These are phyloP conservation scores for Babesia microti DNA, from an alignment of 169 alveolate genomes.

Conservation along the genomic window DNA sequence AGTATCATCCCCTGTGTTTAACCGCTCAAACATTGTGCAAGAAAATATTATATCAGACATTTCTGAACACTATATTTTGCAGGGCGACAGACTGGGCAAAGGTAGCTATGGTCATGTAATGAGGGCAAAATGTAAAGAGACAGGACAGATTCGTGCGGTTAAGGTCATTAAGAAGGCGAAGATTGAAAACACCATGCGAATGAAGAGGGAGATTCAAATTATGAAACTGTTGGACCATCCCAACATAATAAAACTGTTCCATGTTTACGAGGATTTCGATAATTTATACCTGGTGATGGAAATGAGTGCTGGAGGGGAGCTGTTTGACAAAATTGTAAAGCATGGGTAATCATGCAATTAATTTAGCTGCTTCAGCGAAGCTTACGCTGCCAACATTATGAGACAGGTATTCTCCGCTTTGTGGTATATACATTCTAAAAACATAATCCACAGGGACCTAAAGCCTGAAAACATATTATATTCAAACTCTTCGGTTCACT, in stretches of 20 bases:
- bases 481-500: constrained; percentile 66
- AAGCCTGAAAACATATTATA: constrained; percentile 92
- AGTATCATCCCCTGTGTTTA: constrained; percentile 41
- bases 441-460: constrained; percentile 88
- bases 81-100: constrained; percentile 67
- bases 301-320: constrained; percentile 89
- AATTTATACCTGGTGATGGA: constrained; percentile 83
- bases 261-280: constrained; percentile 80
- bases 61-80: constrained; percentile 67
- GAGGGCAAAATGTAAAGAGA: constrained; percentile 70
- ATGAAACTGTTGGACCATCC: constrained; percentile 84
- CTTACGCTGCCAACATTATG: constrained; percentile 80
- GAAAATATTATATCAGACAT: constrained; percentile 54
- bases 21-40: constrained; percentile 51
- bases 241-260: constrained; percentile 75
- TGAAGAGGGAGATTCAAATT: constrained; percentile 74
- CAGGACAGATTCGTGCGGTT: constrained; percentile 73
- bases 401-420: constrained; percentile 84
- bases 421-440: constrained; percentile 81
- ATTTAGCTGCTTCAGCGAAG: constrained; percentile 67
- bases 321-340: constrained; percentile 85
- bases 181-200: constrained; percentile 71
- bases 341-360: constrained; percentile 55
- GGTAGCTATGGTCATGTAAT: constrained; percentile 80
- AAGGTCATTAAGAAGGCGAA: constrained; percentile 71